phyloP scores from a whole-genome alignment of 306 rosid genomes.

The Coriaria nepalensis region DNA sequence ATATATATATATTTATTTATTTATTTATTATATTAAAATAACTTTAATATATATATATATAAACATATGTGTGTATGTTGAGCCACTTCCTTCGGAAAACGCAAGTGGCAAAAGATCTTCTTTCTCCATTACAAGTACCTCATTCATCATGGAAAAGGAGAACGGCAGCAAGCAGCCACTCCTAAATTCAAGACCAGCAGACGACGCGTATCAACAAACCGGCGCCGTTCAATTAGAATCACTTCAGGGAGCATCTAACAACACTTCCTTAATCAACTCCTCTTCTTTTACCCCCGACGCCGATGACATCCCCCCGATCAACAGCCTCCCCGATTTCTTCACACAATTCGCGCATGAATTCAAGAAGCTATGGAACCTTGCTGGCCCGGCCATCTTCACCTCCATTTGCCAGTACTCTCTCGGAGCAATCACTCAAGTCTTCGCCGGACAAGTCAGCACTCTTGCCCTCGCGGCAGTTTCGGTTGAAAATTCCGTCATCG shows the following conservation, averaged over 20 bases:
- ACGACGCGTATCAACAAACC: background rate
- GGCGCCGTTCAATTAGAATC: slow-evolving; percentile 8
- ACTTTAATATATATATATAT: too few relatives aligned
- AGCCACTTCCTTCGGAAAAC: too few relatives aligned
- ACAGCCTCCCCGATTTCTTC: slow-evolving; percentile 24
- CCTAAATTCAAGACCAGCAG: background rate
- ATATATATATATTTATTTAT: too few relatives aligned
- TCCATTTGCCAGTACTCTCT: slow-evolving; percentile 71
- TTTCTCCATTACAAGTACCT: background rate
- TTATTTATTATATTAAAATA: too few relatives aligned
- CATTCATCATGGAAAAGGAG: slow-evolving; percentile 15
- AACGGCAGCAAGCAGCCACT: slow-evolving; percentile 19
- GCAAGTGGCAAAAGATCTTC: too few relatives aligned
- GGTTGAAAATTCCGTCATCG: slow-evolving; percentile 77
- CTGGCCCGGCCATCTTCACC: slow-evolving; percentile 89
- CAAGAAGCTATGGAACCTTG: slow-evolving; percentile 80
- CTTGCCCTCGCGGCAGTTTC: slow-evolving; percentile 77
- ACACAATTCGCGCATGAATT: slow-evolving; percentile 37
- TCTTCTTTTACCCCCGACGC: slow-evolving; percentile 33
- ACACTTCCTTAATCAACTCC: slow-evolving; percentile 8
- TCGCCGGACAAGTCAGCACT: slow-evolving; percentile 72
- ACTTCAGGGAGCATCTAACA: slow-evolving; percentile 5
- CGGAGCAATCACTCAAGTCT: slow-evolving; percentile 69
- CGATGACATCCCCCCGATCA: slow-evolving; percentile 49
- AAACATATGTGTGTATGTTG: too few relatives aligned